Base-by-base conservation (phyloP, 2,329 filamentous ascomycete genomes). In the Fusarium luffae region DNA sequence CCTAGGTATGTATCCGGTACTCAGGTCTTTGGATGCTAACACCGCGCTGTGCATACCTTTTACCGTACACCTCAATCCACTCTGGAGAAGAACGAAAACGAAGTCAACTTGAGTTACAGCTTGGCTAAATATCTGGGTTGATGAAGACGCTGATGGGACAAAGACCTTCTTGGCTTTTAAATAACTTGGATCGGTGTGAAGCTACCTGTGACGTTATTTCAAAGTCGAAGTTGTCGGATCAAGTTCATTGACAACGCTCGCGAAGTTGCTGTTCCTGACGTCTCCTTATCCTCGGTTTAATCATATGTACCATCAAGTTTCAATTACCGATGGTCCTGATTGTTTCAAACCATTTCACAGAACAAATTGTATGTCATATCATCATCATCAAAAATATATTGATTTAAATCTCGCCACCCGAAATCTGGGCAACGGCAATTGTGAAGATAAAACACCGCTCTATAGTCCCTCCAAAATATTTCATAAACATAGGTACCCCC, bases 371-470 rank as follows among this genome's bases (percentile, higher is more conserved):
- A 32, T 19, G 18, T 50, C 16, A 27, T 28, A 42, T 44, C 44
- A 46, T 52, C 44, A 46, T 52, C 48, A 55, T 59, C 42, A 55
- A 40, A 40, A 54, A 59, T 51, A 27, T 51, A 21, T 58, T 63
- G 62, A 72, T 74, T 67, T 63, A 72, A 63, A 65, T 64, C 37
- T 71, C 64, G 48, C 59, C 50, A 27, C 61, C 71, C 65, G 34
- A 37, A 65, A 51, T 50, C 27, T n/a, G 59, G 62, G 55, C 40
- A 54, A 54, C 57, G 69, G 50, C 41, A 60, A 68, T 64, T 62
- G 66, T 51, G 65, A 71, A 71, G 49, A 69, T 56, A 66, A 71
- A 56, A 56, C 42, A 69, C 61, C 65, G 60, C 61, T 69, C 57
- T 70, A 71, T 71, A 54, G 42, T 48, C 58, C 54, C 51, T 30